Conservation (phyloP, 148 eudicot genomes). For the Chenopodium suecicum region DNA sequence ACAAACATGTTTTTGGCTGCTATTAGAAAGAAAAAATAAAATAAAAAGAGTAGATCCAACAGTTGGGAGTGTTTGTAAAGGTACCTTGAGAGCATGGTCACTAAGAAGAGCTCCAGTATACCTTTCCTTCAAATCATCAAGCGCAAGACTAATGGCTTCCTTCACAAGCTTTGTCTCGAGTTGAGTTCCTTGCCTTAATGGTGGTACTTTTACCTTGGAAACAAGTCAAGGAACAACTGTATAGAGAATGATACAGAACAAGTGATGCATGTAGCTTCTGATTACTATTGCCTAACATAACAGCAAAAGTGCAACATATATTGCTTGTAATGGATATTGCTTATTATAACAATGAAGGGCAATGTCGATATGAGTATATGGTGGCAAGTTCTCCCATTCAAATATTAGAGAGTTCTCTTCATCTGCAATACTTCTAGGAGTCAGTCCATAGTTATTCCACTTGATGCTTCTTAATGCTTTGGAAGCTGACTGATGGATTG, state of each 20-base stretch:
- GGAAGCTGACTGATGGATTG: slow-evolving; percentile 48
- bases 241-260: slow-evolving; percentile 11
- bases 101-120: slow-evolving; percentile 73
- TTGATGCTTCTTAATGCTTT: slow-evolving; percentile 65
- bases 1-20: not conserved
- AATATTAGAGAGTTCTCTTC: slow-evolving; percentile 52
- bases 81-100: slow-evolving; percentile 75
- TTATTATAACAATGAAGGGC: slow-evolving; percentile 65
- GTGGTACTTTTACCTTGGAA: slow-evolving; percentile 40
- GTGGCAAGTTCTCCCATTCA: slow-evolving; percentile 84
- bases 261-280: slow-evolving; percentile 18
- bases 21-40: not conserved
- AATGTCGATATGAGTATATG: slow-evolving; percentile 53
- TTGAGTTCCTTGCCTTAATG: slow-evolving; percentile 32
- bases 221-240: slow-evolving; percentile 56
- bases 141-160: slow-evolving; percentile 67
- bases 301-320: slow-evolving; percentile 43
- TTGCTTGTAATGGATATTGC: slow-evolving; percentile 64
- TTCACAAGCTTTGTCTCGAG: slow-evolving; percentile 46
- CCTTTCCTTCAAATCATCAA: slow-evolving; percentile 78
- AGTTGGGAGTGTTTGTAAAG: slow-evolving; percentile 6
- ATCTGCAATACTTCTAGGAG: slow-evolving; percentile 44
- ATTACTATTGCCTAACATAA: slow-evolving; percentile 64
- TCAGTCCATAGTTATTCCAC: slow-evolving; percentile 76
- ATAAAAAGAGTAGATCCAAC: not conserved